Evolutionary conservation across 225 moss, liverwort and hornwort species (phyloP).

Genomic region (Straminergon stramineum): DNA sequence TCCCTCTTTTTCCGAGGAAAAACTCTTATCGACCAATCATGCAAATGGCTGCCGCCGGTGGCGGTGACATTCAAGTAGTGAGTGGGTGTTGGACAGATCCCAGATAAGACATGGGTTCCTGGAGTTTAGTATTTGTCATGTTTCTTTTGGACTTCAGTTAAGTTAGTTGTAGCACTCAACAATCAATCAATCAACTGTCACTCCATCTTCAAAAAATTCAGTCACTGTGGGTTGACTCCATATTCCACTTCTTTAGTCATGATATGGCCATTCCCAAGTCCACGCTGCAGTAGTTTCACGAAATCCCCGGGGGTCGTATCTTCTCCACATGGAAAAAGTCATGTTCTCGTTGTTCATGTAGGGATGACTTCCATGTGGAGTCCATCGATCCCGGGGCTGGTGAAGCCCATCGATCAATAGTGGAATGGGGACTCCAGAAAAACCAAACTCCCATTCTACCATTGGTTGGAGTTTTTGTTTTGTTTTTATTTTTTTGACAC

Average conservation of each 20-base stretch:
- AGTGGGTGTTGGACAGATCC: background rate
- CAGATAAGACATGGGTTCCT: background rate
- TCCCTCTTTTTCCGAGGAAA: accelerated
- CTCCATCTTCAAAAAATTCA: background rate
- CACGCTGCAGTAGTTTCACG: background rate
- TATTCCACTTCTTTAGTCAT: no score
- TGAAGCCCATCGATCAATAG: no score
- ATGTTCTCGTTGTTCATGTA: no score
- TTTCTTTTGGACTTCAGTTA: background rate
- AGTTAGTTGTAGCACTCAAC: no score
- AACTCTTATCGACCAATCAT: background rate
- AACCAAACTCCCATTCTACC: no score
- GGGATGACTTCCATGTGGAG: no score
- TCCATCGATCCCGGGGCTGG: no score
- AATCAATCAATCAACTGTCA: background rate
- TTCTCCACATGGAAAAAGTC: background rate
- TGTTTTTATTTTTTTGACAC: no score
- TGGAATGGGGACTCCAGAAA: no score
- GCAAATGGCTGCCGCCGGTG: background rate
- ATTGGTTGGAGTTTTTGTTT: no score
- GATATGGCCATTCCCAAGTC: background rate
- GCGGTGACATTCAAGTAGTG: background rate
- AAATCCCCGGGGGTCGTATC: background rate
- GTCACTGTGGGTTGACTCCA: background rate
- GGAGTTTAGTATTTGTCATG: background rate